phyloP scores from a whole-genome alignment of 768 basidiomycete species.

The Xanthoconium purpureum region DNA sequence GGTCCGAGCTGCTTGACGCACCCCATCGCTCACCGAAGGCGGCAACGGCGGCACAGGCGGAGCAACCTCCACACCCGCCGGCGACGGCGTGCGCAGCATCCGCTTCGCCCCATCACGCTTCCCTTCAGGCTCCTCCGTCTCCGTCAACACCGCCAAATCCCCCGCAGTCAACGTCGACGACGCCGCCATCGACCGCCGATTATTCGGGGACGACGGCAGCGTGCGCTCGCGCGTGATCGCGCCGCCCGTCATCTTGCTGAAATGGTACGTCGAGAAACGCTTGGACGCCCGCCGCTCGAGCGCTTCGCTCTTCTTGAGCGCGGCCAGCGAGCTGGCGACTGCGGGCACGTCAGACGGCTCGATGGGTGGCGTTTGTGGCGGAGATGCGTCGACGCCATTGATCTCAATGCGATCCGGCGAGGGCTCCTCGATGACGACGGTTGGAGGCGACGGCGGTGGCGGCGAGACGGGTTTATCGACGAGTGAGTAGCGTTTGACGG shows the following conservation, averaged over 20 bases:
- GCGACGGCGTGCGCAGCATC: constrained; percentile 37
- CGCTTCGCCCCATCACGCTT: constrained; percentile 25
- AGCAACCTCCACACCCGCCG: constrained; percentile 17
- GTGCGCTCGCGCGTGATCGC: constrained; percentile 47
- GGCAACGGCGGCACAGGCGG: constrained; percentile 50
- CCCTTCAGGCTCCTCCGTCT: constrained; percentile 53
- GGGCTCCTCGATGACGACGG: constrained; percentile 44
- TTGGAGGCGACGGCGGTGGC: constrained; percentile 41
- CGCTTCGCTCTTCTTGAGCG: constrained; percentile 80
- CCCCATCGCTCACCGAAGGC: constrained; percentile 42
- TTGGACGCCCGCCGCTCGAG: constrained; percentile 92
- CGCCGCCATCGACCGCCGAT: constrained; percentile 66
- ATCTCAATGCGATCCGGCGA: constrained; percentile 22
- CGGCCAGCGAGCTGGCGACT: constrained; percentile 79
- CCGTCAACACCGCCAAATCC: constrained; percentile 72
- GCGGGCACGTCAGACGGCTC: constrained; percentile 50
- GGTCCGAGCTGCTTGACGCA: constrained; percentile 5
- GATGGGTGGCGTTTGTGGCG: constrained; percentile 38
- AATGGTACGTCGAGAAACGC: constrained; percentile 92
- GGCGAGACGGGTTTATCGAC: constrained; percentile 62
- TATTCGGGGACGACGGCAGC: constrained; percentile 49
- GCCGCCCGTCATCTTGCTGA: constrained; percentile 84
- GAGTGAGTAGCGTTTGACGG: constrained; percentile 76
- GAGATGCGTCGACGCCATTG: constrained; percentile 30
- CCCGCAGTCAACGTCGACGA: constrained; percentile 61